Evolutionary conservation across 139 green algal species (phyloP).

Genomic region (Trebouxia sp.): DNA sequence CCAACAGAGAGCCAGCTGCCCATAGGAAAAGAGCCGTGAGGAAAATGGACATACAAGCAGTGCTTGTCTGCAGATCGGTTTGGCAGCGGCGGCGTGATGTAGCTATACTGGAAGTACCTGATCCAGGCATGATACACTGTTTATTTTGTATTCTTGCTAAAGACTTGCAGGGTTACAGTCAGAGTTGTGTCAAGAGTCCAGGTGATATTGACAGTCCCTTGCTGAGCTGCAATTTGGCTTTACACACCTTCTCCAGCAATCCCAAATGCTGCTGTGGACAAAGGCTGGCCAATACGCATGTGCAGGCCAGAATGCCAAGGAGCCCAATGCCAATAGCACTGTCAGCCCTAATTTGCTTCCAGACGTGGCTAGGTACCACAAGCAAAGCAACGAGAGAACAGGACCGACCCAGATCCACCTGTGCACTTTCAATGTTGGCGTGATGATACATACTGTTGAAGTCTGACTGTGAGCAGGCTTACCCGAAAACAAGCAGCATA

Average conservation of each 20-base stretch:
- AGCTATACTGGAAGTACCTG: slow-evolving; percentile 28
- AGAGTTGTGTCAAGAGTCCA: background rate
- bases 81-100: slow-evolving; percentile 29
- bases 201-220: background rate
- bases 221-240: background rate
- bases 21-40: slow-evolving; percentile 39
- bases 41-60: slow-evolving; percentile 34
- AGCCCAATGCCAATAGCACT: background rate
- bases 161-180: background rate
- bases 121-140: too few species aligned
- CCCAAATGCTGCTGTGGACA: slow-evolving; percentile 9
- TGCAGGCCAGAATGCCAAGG: background rate
- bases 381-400: background rate
- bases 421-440: background rate
- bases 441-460: background rate
- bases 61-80: slow-evolving; percentile 9
- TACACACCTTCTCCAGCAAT: slow-evolving; percentile 5
- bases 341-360: background rate
- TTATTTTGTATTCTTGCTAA: background rate
- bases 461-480: background rate
- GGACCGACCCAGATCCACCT: slow-evolving; percentile 23
- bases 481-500: slow-evolving; percentile 25
- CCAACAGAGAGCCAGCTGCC: slow-evolving; percentile 24
- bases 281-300: slow-evolving; percentile 26
- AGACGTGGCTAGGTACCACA: background rate